Evolutionary conservation across 257 asterid genomes (phyloP).

Genomic region (Jasminum sambac): DNA sequence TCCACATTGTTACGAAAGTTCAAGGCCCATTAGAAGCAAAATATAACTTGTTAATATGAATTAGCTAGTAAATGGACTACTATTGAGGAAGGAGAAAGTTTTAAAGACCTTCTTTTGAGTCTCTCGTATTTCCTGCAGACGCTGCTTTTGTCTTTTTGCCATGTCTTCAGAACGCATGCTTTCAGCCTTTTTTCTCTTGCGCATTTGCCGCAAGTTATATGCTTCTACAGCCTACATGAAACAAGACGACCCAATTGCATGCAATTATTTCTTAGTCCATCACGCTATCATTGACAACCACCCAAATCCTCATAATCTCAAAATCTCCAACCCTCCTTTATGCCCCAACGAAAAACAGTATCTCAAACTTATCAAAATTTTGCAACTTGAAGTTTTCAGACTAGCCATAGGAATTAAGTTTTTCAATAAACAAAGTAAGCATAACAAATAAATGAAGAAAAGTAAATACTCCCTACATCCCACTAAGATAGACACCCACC

Average conservation of each 20-base stretch:
- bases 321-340: too few relatives aligned
- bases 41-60: conserved; percentile 12
- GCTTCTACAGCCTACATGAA: conserved; percentile 85
- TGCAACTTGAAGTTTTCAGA: neutral
- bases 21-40: neutral
- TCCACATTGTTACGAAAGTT: conserved; percentile 8
- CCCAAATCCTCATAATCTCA: too few relatives aligned
- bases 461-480: too few relatives aligned
- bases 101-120: conserved; percentile 67
- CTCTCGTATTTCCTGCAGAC: conserved; percentile 79
- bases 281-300: neutral
- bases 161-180: conserved; percentile 72
- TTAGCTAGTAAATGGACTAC: conserved; percentile 5
- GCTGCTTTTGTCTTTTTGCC: conserved; percentile 89
- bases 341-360: too few relatives aligned
- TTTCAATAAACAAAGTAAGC: neutral
- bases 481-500: too few relatives aligned
- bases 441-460: neutral
- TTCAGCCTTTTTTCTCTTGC: conserved; percentile 77
- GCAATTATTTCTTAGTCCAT: conserved; percentile 9
- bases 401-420: neutral
- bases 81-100: conserved; percentile 9
- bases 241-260: conserved; percentile 8
- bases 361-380: neutral
- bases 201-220: conserved; percentile 44